Evolutionary conservation across 1,284 basidiomycete genomes (phyloP).

Genomic region (Rhodotorula sp.): DNA sequence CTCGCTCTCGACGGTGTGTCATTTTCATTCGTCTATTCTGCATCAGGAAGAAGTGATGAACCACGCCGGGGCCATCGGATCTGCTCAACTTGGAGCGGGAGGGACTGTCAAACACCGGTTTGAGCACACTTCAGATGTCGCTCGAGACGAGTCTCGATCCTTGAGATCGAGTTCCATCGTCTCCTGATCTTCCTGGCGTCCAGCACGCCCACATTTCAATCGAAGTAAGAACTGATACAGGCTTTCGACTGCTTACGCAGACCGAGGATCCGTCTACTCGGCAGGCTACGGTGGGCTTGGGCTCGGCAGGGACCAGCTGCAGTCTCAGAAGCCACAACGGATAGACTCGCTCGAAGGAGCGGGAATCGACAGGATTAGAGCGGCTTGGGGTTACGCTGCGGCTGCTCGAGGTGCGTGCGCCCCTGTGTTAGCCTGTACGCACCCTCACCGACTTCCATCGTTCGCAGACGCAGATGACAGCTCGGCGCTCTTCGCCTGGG

Average conservation of each 20-base stretch:
- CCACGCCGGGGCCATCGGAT: constrained; percentile 44
- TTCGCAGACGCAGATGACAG: constrained; percentile 1
- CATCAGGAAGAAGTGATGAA: constrained; percentile 14
- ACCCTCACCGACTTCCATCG: background rate
- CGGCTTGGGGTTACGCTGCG: constrained; percentile 29
- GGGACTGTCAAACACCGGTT: constrained; percentile 11
- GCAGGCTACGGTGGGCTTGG: constrained; percentile 35
- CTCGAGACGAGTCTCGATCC: background rate
- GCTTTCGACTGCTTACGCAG: constrained; percentile 3
- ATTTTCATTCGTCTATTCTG: background rate
- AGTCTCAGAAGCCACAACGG: background rate
- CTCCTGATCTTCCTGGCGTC: background rate
- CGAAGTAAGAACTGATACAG: background rate
- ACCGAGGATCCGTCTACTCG: constrained; percentile 32
- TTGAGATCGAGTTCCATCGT: background rate
- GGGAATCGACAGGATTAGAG: constrained; percentile 26
- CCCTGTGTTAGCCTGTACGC: too few relatives aligned
- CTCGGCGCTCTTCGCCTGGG: constrained; percentile 31
- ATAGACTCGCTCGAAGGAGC: constrained; percentile 20
- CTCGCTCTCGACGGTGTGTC: constrained; percentile 41
- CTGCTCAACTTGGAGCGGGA: constrained; percentile 6
- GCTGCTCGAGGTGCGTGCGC: constrained; percentile 22
- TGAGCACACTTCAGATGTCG: background rate
- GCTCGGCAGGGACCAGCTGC: background rate
- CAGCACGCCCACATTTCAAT: background rate